Conservation (phyloP, 192 early-diverging fungal species). For the Backusella circina region DNA sequence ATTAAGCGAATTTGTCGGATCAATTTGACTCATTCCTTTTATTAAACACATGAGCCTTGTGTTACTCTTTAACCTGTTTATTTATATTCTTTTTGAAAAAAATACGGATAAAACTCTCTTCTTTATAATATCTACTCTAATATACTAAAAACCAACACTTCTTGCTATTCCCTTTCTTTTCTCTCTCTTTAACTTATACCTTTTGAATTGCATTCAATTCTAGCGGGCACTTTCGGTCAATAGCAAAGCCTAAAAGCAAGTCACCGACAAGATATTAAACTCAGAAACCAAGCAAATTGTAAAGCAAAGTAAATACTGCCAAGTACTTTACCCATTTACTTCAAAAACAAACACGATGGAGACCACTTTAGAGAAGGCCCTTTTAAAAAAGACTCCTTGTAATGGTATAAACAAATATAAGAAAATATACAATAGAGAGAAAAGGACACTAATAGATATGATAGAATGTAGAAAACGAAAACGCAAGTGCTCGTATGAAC, state of each 20-base stretch:
- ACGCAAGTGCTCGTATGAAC: conserved; percentile 4
- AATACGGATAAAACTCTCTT: neutral
- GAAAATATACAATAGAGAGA: neutral
- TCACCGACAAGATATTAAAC: neutral
- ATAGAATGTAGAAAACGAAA: conserved; percentile 20
- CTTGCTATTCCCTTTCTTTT: neutral
- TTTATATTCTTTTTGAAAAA: neutral
- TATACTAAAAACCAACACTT: neutral
- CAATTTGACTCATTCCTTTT: neutral
- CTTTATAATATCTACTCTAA: neutral
- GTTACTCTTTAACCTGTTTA: neutral
- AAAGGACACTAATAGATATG: neutral
- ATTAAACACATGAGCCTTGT: neutral
- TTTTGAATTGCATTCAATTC: neutral
- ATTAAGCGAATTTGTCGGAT: neutral
- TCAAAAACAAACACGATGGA: neutral
- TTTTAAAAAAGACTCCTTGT: conserved; percentile 15
- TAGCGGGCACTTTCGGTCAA: neutral
- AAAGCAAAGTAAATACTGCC: no score
- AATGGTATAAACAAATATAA: neutral
- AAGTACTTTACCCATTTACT: neutral
- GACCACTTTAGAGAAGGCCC: neutral
- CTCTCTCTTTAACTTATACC: neutral
- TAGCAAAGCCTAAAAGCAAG: neutral
- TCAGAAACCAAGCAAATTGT: neutral